Percentiles rank a stretch among this genome's conserved stretches.
phyloP scores from a whole-genome alignment of 1,139 yeast species.

The Pichia sp. region DNA sequence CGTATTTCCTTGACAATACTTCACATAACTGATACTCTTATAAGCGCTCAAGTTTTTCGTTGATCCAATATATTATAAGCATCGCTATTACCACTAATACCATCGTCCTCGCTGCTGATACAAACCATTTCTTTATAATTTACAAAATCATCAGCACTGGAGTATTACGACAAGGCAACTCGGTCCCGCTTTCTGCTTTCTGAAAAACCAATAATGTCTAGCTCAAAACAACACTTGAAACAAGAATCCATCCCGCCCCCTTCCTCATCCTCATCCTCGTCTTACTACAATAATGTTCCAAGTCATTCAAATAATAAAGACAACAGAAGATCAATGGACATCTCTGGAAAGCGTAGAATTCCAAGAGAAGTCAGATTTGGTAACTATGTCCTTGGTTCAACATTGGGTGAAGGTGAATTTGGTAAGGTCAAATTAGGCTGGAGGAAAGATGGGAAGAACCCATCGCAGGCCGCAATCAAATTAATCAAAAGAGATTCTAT shows the following conservation, averaged over 20 bases:
- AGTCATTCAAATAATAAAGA: background rate
- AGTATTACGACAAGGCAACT: no score
- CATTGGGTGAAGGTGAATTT: slow-evolving; percentile 97
- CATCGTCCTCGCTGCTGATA: background rate
- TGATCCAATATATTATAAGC: background rate
- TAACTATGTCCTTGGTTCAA: slow-evolving; percentile 81
- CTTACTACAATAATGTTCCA: background rate
- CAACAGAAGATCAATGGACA: slow-evolving; percentile 11
- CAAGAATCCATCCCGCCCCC: background rate
- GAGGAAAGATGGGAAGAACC: slow-evolving; percentile 74
- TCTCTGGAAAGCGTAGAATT: slow-evolving; percentile 18
- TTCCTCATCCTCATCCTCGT: background rate
- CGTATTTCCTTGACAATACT: background rate
- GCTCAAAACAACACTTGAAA: background rate
- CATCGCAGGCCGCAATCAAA: slow-evolving; percentile 90
- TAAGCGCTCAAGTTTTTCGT: background rate
- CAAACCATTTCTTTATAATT: no score
- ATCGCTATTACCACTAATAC: no score
- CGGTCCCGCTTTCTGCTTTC: no score
- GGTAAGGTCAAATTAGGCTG: slow-evolving; percentile 98
- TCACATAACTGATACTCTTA: background rate
- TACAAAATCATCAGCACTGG: no score
- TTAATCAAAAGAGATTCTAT: slow-evolving; percentile 83
- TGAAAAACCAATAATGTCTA: no score
- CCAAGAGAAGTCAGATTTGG: slow-evolving; percentile 74